phyloP scores from a whole-genome alignment of 495 filamentous ascomycete genomes.

The Tuber calosporum region DNA sequence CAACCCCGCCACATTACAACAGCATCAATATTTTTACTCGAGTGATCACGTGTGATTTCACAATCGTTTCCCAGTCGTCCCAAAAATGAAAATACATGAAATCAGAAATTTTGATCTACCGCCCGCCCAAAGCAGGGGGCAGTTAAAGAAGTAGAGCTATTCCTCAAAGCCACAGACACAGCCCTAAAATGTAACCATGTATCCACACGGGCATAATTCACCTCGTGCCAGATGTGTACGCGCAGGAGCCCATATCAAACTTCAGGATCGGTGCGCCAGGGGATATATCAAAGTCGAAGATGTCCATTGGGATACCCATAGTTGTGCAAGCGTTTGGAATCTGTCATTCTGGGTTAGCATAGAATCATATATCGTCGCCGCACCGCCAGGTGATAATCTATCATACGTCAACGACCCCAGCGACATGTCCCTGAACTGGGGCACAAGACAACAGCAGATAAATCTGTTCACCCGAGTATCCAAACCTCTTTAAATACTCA shows the following conservation, averaged over 20 bases:
- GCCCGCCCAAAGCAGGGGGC: background rate
- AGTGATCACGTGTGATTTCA: background rate
- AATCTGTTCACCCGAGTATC: slow-evolving; percentile 69
- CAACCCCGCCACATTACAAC: too few species aligned
- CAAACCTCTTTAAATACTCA: slow-evolving; percentile 80
- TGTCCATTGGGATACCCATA: slow-evolving; percentile 84
- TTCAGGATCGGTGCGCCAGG: slow-evolving; percentile 56
- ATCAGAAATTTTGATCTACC: background rate
- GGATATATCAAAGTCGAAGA: slow-evolving; percentile 89
- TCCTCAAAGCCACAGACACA: background rate
- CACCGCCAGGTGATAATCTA: slow-evolving; percentile 37
- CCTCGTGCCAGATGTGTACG: slow-evolving; percentile 45
- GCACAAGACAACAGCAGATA: slow-evolving; percentile 86
- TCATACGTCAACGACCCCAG: slow-evolving; percentile 83
- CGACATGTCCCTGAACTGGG: slow-evolving; percentile 85
- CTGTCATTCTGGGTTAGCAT: slow-evolving; percentile 20
- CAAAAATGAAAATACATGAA: background rate
- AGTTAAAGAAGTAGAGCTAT: background rate
- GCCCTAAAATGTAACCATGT: background rate
- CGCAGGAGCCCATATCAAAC: slow-evolving; percentile 70
- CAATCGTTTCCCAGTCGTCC: too few species aligned
- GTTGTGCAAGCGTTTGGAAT: slow-evolving; percentile 77
- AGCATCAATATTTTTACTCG: background rate
- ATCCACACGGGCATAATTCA: background rate
- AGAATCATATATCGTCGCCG: background rate